Base-by-base conservation (phyloP, 148 eudicot genomes). In the Rhododendron kiyosumense region DNA sequence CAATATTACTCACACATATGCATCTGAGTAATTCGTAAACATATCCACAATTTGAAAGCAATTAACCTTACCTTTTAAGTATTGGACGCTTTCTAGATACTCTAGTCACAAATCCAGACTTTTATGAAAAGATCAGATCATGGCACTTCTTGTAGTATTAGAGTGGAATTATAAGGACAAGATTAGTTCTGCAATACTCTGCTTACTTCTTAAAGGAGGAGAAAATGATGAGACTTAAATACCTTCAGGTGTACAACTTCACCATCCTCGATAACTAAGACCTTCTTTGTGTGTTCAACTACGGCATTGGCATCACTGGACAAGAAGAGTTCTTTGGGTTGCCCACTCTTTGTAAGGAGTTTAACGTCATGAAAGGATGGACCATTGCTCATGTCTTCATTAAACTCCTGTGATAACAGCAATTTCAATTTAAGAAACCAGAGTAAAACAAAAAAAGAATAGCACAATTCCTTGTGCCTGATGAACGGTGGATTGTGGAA, bases 211-310 rank as follows among this genome's bases (percentile, higher is more conserved):
- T 32, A 32, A 71, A 71, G 36, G 20, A 71, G 76, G 28, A 71
- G 76, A 71, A 71, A 83, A 41, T n/a, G 41, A 73, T 18, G 30
- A 78, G 28, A n/a, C 82, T 79, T 43, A 65, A 65, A 73, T 95
- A 95, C 99, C 99, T 94, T 95, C 3, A 96, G 86, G 87, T 96
- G 97, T 86, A 96, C 93, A 83, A 96, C 96, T 95, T 96, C 99
- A 67, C 93, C 94, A 90, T 96, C 99, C 88, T 96, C 99, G 78
- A 96, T 93, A 86, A 94, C 94, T 91, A 96, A 90, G 76, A 95
- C 98, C 91, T 92, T 95, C 86, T 94, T 96, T 30, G 99, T 96
- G 90, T 96, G 98, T 83, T 96, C 99, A 84, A 96, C 93, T 79
- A 96, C 87, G 85, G 98, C 99, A 90, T 92, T 91, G 81, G 98